Conservation (phyloP, 1,284 basidiomycete genomes). For the Psilocybe mexicana region DNA sequence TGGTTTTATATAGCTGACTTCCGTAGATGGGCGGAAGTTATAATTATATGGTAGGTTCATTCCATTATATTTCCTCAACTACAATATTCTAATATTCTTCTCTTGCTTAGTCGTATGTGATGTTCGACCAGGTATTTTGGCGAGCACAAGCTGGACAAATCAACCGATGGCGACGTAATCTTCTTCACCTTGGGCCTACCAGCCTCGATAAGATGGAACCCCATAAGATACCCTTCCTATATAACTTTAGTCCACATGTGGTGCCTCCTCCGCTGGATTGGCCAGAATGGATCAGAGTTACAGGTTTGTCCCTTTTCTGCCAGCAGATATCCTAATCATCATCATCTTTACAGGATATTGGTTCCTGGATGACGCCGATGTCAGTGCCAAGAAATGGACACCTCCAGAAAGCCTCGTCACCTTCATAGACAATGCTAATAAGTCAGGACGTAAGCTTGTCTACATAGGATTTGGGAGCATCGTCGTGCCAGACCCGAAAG, state of each 20-base stretch:
- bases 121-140: conserved; percentile 99
- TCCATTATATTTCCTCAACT: neutral
- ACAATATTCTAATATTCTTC: conserved; percentile 10
- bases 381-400: conserved; percentile 83
- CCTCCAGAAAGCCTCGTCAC: conserved; percentile 78
- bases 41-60: conserved; percentile 87
- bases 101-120: conserved; percentile 69
- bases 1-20: conserved; percentile 16
- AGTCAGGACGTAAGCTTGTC: conserved; percentile 83
- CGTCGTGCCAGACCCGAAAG: conserved; percentile 91
- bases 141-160: conserved; percentile 90
- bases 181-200: conserved; percentile 78
- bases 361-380: conserved; percentile 92
- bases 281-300: conserved; percentile 98
- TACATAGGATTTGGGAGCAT: conserved; percentile 99
- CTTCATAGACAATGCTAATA: conserved; percentile 82
- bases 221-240: conserved; percentile 96
- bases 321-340: neutral
- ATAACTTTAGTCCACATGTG: conserved; percentile 91
- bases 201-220: conserved; percentile 92
- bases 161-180: conserved; percentile 88
- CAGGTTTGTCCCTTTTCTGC: conserved; percentile 51
- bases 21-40: conserved; percentile 90
- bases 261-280: conserved; percentile 94
- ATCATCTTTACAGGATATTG: conserved; percentile 71